Evolutionary conservation across 176 grass and related monocot genomes (phyloP), one percentile per base, ranked within the genome.

Genomic region (Luzula sylvatica): DNA sequence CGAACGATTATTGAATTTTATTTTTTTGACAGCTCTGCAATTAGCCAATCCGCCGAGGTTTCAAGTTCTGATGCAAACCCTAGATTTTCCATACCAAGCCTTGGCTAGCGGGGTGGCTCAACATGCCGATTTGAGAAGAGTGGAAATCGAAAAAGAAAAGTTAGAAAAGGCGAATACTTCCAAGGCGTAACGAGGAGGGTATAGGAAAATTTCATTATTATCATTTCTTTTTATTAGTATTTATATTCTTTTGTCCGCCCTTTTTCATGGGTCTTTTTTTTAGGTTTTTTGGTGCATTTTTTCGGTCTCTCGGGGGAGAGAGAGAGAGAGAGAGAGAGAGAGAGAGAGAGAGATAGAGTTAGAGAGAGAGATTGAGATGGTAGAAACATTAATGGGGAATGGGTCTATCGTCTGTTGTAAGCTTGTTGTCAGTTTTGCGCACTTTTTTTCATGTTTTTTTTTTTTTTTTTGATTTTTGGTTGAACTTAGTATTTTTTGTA

Each of bases 101-200:
- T 68, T 95, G 75, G 90, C 80, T 59, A 95, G 23, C 38, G 80
- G 77, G 25, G 58, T 95, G 54, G 80, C 80, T 51, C 80, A 79
- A 62, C 67, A 95, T 64, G 90, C 90, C 7, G 83, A 86, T 41
- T 48, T 70, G 67, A 86, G 84, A 64, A 87, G 58, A 46, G 61
- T 56, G 27, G 80, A 95, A 55, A 88, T 86, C 20, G 77, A 86
- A 59, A 88, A 65, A 73, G 84, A 88, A 63, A 88, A 88, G 49
- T 18, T 81, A 55, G 80, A 95, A 28, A 82, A 88, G 50, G 55
- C 63, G 59, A 62, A 55, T n/a, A n/a, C n/a, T n/a, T n/a, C n/a
- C 26, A 64, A 64, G 47, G 15, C 16, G 1, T 7, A 17, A 26
- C 42, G 27, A 50, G 27, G 60, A 64, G 60, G 16, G 42, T 27